Evolutionary conservation across 345 rosid genomes (phyloP).

Genomic region (Cardamine chenopodiifolia): DNA sequence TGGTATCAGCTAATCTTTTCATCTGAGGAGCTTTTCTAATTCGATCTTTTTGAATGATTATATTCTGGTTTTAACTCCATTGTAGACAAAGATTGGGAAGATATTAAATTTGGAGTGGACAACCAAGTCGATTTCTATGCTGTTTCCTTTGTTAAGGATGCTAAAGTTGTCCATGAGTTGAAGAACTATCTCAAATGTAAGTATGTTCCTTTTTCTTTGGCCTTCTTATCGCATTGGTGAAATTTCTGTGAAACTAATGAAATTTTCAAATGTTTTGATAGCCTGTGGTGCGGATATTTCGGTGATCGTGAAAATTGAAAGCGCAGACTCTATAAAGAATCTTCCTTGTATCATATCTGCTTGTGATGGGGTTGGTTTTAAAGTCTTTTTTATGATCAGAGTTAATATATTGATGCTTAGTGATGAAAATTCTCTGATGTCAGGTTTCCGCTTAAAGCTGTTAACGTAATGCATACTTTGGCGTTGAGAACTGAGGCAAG

Average conservation of each 20-base stretch:
- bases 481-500: constrained; percentile 90
- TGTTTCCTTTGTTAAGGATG: constrained; percentile 97
- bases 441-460: constrained; percentile 93
- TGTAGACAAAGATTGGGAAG: constrained; percentile 98
- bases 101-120: constrained; percentile 96
- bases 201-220: not conserved
- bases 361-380: constrained; percentile 87
- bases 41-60: not conserved
- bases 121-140: constrained; percentile 96
- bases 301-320: constrained; percentile 84
- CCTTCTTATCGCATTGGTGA: not conserved
- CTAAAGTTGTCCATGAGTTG: constrained; percentile 83
- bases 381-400: constrained; percentile 18
- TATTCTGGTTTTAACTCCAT: constrained; percentile 13
- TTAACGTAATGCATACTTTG: constrained; percentile 92
- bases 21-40: constrained; percentile 21
- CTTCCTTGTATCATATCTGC: constrained; percentile 87
- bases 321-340: constrained; percentile 93
- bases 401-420: not conserved
- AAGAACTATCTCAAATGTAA: constrained; percentile 84
- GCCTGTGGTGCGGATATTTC: constrained; percentile 87
- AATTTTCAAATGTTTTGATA: constrained; percentile 42
- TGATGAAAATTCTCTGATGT: not conserved
- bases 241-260: constrained; percentile 18
- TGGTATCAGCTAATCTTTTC: constrained; percentile 14